Base-by-base conservation (phyloP, 2,329 filamentous ascomycete species). In the Fusarium scirpi region DNA sequence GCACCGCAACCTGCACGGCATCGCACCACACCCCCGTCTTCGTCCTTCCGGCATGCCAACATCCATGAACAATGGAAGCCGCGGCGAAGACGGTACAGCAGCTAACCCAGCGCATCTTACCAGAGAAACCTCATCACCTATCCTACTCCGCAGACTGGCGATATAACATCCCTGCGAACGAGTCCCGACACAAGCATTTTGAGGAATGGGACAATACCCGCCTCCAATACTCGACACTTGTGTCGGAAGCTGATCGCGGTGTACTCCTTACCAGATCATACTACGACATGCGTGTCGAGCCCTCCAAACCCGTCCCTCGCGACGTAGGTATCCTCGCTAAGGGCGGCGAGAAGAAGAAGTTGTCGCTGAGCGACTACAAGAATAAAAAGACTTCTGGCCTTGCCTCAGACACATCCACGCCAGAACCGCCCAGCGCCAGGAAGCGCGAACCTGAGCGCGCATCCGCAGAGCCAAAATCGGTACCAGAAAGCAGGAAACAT, bases 351-450 rank as follows among this genome's bases (percentile, higher is more conserved):
- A 87, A 84, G 77, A 87, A 87, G 80, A 87, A 88, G 76, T 76
- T 89, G 69, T 87, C 86, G 16, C 78, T 89, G 65, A 87, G 85
- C 77, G 87, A 89, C 76, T 89, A 89, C 72, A 86, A 86, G 78
- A 89, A 86, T 66, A 85, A 86, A 76, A 85, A 85, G 76, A 78
- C 79, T 18, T 76, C 79, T 44, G 71, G 75, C 63, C 69, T 69
- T 55, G 53, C 76, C 55, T 80, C 81, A 12, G 76, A 79, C 11
- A 81, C 82, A 16, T 80, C 82, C 2, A 81, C 82, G 1, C 76
- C 80, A 16, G 79, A 81, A 47, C 76, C 78, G 8, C 65, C 76
- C 57, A 73, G 77, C 48, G 70, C 74, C 29, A 80, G 75, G 58
- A 78, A 73, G 69, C 76, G 73, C 41, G 80, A 81, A 24, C 58